phyloP scores from a whole-genome alignment of 176 grass and related monocot genomes.

The Eragrostis nindensis region DNA sequence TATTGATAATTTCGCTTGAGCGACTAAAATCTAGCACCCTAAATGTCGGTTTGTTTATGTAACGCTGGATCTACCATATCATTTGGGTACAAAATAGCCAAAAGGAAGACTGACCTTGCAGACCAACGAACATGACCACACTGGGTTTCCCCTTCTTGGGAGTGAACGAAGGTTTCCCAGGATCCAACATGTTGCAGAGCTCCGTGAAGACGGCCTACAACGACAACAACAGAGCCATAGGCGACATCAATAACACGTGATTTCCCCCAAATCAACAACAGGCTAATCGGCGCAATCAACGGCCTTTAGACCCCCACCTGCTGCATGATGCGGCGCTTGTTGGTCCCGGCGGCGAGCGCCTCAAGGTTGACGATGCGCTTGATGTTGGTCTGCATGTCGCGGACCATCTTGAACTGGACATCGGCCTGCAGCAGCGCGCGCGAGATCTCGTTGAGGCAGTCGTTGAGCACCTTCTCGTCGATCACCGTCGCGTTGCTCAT shows the following conservation, averaged over 20 bases:
- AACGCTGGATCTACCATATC: not conserved
- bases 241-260: not conserved
- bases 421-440: slow-evolving; percentile 82
- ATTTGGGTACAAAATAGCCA: not conserved
- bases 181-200: slow-evolving; percentile 96
- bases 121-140: slow-evolving; percentile 88
- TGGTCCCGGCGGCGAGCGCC: slow-evolving; percentile 78
- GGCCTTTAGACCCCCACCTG: slow-evolving; percentile 49
- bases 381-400: slow-evolving; percentile 92
- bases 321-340: slow-evolving; percentile 92
- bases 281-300: not conserved
- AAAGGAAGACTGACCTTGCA: slow-evolving; percentile 65
- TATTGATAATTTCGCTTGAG: not conserved
- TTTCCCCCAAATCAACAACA: not conserved
- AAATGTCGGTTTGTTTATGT: not conserved
- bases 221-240: not conserved
- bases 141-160: slow-evolving; percentile 87
- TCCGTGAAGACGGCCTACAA: slow-evolving; percentile 74
- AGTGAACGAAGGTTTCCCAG: slow-evolving; percentile 80
- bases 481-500: slow-evolving; percentile 99
- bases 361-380: slow-evolving; percentile 84
- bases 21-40: not conserved
- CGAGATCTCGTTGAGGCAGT: slow-evolving; percentile 96
- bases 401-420: slow-evolving; percentile 91
- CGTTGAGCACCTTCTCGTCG: slow-evolving; percentile 94